Evolutionary conservation across 345 rosid genomes (phyloP).

Genomic region (Camelina neglecta): DNA sequence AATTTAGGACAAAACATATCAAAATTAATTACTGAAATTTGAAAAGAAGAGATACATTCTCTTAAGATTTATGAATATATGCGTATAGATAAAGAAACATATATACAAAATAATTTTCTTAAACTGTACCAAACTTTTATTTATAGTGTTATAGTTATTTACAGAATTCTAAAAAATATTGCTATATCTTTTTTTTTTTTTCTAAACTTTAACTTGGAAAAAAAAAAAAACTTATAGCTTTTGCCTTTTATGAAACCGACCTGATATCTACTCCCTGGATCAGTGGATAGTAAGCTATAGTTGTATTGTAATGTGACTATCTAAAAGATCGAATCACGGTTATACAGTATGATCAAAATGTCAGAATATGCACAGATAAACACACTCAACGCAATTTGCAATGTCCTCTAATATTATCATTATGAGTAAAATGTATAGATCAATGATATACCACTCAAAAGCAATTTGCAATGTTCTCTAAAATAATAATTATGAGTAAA

Average conservation of each 20-base stretch:
- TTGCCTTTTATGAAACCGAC: too few relatives aligned
- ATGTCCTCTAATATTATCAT: background rate
- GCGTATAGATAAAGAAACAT: too few relatives aligned
- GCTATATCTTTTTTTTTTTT: too few relatives aligned
- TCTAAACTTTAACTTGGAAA: too few relatives aligned
- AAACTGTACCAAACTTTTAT: too few relatives aligned
- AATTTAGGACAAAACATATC: background rate
- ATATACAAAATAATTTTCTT: too few relatives aligned
- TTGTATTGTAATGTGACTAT: background rate
- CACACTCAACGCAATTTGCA: slow-evolving; percentile 20
- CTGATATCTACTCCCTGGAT: background rate
- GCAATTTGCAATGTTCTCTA: background rate
- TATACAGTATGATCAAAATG: background rate
- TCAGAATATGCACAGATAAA: background rate
- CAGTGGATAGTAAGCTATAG: background rate
- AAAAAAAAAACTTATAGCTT: too few relatives aligned
- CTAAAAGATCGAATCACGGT: background rate
- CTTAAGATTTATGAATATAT: background rate
- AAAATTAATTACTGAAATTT: background rate
- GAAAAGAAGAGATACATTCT: background rate
- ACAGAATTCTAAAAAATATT: too few relatives aligned
- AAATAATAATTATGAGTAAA: slow-evolving; percentile 1
- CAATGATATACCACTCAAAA: background rate
- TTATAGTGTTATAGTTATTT: too few relatives aligned
- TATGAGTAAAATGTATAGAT: slow-evolving; percentile 17